Evolutionary conservation across 345 rosid genomes (phyloP).

Genomic region (Citropsis articulata): DNA sequence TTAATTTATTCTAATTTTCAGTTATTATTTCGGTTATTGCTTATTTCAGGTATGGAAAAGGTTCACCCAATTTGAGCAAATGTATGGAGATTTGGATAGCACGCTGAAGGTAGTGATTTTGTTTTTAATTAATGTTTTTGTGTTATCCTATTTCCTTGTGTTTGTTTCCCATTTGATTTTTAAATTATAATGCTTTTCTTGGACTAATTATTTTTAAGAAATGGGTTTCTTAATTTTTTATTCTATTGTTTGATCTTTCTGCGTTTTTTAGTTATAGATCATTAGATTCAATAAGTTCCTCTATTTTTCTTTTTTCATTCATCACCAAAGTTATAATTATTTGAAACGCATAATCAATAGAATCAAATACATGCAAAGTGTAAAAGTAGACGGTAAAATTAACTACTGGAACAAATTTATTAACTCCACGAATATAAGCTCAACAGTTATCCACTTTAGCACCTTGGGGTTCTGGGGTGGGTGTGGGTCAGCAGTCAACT

Average conservation of each 20-base stretch:
- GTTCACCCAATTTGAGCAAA: slow-evolving; percentile 79
- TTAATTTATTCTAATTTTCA: not conserved
- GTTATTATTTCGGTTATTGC: not conserved
- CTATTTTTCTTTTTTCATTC: not conserved
- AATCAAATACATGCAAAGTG: not conserved
- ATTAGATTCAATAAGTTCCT: not conserved
- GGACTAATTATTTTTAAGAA: not conserved
- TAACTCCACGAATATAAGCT: not conserved
- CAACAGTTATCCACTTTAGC: not conserved
- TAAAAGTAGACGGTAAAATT: not conserved
- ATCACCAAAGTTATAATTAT: not conserved
- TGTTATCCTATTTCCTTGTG: not conserved
- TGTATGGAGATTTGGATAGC: slow-evolving; percentile 92
- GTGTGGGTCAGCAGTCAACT: not conserved
- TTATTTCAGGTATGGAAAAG: slow-evolving; percentile 77
- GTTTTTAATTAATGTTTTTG: not conserved
- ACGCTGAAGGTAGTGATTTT: slow-evolving; percentile 66
- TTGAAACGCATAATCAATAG: not conserved
- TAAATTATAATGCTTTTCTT: not conserved
- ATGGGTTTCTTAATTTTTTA: not conserved
- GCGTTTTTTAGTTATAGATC: not conserved
- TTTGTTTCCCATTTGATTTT: not conserved
- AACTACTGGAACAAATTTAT: not conserved
- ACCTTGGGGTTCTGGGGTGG: not conserved
- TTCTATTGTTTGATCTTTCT: not conserved